Conservation (phyloP, 257 asterid genomes). For the Linaria vulgaris region DNA sequence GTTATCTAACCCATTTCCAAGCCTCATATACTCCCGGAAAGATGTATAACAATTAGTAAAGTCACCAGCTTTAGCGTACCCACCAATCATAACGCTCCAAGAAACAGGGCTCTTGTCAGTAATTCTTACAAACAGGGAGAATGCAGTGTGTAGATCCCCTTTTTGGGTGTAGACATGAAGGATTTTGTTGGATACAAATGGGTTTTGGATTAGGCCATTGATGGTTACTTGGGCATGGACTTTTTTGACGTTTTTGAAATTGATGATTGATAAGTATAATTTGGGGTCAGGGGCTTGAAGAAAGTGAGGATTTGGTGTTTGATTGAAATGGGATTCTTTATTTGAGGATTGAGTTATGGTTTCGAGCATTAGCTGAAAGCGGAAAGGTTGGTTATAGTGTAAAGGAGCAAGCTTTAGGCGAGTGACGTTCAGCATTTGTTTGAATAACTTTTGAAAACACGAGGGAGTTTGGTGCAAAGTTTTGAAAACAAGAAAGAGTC, state of each 20-base stretch:
- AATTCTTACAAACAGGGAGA: slow-evolving; percentile 39
- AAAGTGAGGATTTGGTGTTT: slow-evolving; percentile 22
- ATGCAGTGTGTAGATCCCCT: slow-evolving; percentile 36
- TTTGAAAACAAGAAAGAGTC: too few species aligned
- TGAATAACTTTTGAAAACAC: too few species aligned
- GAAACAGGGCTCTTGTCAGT: slow-evolving; percentile 40
- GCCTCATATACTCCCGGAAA: slow-evolving; percentile 53
- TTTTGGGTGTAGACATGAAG: slow-evolving; percentile 37
- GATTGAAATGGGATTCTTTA: slow-evolving; percentile 14
- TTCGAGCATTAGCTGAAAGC: slow-evolving; percentile 29
- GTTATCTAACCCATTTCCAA: slow-evolving; percentile 40
- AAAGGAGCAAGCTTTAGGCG: slow-evolving; percentile 19
- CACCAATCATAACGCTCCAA: slow-evolving; percentile 64
- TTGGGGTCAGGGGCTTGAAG: slow-evolving; percentile 25
- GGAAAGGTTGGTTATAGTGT: slow-evolving; percentile 14
- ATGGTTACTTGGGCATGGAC: slow-evolving; percentile 39
- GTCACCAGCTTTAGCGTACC: slow-evolving; percentile 49
- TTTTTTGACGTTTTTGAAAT: slow-evolving; percentile 30
- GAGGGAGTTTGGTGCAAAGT: too few species aligned
- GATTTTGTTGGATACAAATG: slow-evolving; percentile 36
- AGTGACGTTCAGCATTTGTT: slow-evolving; percentile 31
- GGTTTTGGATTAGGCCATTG: slow-evolving; percentile 36
- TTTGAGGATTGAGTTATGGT: slow-evolving; percentile 17
- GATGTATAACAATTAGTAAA: slow-evolving; percentile 34
- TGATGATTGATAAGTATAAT: slow-evolving; percentile 24